Percentiles rank a stretch among this genome's conserved stretches.
These are phyloP conservation scores for Fusarium sterilihyphosum DNA, from an alignment of 2,329 filamentous ascomycete genomes.

Conservation along the genomic window DNA sequence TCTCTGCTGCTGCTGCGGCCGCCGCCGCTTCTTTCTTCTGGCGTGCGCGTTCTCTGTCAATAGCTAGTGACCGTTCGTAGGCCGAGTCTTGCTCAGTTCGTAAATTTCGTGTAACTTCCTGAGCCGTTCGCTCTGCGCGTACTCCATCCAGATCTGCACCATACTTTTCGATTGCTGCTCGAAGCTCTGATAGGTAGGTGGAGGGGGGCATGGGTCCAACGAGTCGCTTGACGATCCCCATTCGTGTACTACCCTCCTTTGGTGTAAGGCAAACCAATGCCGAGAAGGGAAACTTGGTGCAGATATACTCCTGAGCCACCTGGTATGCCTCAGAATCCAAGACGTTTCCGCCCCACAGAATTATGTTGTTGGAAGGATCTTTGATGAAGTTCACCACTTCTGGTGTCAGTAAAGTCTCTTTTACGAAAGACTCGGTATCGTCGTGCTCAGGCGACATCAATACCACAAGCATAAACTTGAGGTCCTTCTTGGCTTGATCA, in stretches of 20 bases:
- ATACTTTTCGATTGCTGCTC: conserved; percentile 77
- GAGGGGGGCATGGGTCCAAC: conserved; percentile 75
- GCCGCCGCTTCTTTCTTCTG: conserved; percentile 80
- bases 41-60: conserved; percentile 85
- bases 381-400: conserved; percentile 80
- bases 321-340: conserved; percentile 95
- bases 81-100: conserved; percentile 91
- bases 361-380: conserved; percentile 78
- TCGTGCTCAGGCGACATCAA: conserved; percentile 94
- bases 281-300: conserved; percentile 92
- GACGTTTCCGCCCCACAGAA: conserved; percentile 94
- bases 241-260: conserved; percentile 82
- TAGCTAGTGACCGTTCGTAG: conserved; percentile 90
- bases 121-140: conserved; percentile 79
- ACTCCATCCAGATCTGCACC: conserved; percentile 78
- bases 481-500: conserved; percentile 87
- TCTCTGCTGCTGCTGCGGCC: conserved; percentile 73
- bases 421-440: conserved; percentile 83
- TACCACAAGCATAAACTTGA: conserved; percentile 91
- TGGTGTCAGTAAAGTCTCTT: conserved; percentile 80
- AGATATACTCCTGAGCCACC: conserved; percentile 85
- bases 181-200: conserved; percentile 81
- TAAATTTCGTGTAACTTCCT: conserved; percentile 82
- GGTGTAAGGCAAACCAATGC: conserved; percentile 89
- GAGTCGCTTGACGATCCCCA: conserved; percentile 88